These are phyloP conservation scores for Pseudocercospora fuligena DNA, from an alignment of 2,329 filamentous ascomycete species.

Conservation along the genomic window DNA sequence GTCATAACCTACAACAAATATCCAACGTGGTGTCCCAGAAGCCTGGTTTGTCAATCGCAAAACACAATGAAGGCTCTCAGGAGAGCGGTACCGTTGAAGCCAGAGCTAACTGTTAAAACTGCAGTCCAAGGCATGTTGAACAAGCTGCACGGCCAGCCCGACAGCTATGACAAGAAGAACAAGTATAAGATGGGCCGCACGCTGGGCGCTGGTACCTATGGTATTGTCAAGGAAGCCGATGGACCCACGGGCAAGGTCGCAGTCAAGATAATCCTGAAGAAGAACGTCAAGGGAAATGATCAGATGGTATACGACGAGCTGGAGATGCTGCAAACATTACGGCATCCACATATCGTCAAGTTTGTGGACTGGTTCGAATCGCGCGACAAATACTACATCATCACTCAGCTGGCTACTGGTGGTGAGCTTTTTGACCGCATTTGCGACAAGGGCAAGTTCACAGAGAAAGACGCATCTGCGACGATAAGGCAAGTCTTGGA, in stretches of 20 bases:
- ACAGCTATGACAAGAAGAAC: constrained; percentile 98
- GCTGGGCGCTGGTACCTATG: constrained; percentile 95
- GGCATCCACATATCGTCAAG: constrained; percentile 93
- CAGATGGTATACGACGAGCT: constrained; percentile 98
- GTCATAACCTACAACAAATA: constrained; percentile 17
- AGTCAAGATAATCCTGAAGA: constrained; percentile 99
- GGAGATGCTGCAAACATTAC: constrained; percentile 85
- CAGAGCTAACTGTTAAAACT: constrained; percentile 27
- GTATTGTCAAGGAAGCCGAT: constrained; percentile 95
- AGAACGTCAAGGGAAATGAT: constrained; percentile 98
- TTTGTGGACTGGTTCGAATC: constrained; percentile 99
- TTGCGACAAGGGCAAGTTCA: constrained; percentile 97
- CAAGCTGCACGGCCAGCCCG: constrained; percentile 93
- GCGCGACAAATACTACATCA: constrained; percentile 99
- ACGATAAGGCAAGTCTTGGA: constrained; percentile 93
- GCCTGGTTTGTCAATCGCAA: constrained; percentile 7
- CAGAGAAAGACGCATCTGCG: constrained; percentile 94
- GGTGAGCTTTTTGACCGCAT: constrained; percentile 98
- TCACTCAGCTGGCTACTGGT: constrained; percentile 92
- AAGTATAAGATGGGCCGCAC: constrained; percentile 93
- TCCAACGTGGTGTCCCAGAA: constrained; percentile 19
- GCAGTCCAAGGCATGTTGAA: constrained; percentile 70
- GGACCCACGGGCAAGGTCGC: constrained; percentile 83
- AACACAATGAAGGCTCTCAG: constrained; percentile 19
- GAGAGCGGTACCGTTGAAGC: constrained; percentile 22